Base-by-base conservation (phyloP, 139 green algal genomes). In the Yamagishiella unicocca region DNA sequence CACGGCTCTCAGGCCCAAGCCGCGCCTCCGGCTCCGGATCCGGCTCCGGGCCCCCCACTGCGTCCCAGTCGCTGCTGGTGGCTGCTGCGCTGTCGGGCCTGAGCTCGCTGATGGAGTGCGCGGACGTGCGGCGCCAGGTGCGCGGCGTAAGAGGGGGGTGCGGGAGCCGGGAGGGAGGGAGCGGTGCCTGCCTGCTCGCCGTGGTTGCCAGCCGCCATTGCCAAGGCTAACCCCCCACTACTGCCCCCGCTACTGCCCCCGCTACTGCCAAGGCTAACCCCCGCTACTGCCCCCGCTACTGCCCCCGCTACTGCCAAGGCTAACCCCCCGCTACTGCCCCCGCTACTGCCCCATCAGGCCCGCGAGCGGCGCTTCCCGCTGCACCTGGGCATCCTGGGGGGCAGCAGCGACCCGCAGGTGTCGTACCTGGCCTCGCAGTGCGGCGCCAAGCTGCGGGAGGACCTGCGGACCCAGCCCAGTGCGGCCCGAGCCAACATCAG, bases 101-200 rank as follows among this genome's bases (percentile, higher is more conserved):
- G 76, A 0, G 7, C 3, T 70, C 76, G 35, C 54, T 83, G n/a
- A 33, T 83, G 35, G 76, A 83, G 24, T 71, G 53, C 22, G 35
- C 9, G 53, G 76, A 83, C 55, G 76, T 83, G 35, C 46, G 76
- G 22, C 53, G 76, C 3, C 53, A 72, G 76, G 76, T 83, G 76
- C 24, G 33, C 38, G 67, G n/a, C 21, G 42, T 27, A 4, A 19
- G 8, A 27, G 40, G 42, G 10, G 12, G 42, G 29, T 9, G 29
- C 2, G 9, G 55, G 12, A 29, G 4, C 14, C n/a, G 55, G 55
- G 19, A 66, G 12, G 55, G 12, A 66, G 27, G 10, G 55, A 29
- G 27, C 4, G 55, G 4, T 66, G 55, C 4, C 12, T 66, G 55
- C 4, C 12, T 66, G 55, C 21, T 42, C 31, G 64, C 42, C 8